These are phyloP conservation scores for Talaromyces sp. DNA, from an alignment of 2,329 filamentous ascomycete genomes.

Conservation along the genomic window DNA sequence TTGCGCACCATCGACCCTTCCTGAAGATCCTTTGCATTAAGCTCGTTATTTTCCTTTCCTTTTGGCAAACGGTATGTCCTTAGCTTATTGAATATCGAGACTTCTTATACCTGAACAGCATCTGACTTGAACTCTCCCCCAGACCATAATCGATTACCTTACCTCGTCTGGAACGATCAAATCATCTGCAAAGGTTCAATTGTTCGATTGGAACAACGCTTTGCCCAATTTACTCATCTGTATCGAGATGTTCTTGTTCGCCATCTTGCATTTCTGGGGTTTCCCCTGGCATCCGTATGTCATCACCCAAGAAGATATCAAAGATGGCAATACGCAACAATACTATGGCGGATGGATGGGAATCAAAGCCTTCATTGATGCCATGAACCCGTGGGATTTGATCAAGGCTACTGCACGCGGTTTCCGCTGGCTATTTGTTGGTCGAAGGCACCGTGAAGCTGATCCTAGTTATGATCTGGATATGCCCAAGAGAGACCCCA, in stretches of 20 bases:
- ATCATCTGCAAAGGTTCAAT: constrained; percentile 61
- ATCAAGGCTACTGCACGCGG: constrained; percentile 74
- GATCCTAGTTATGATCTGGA: constrained; percentile 27
- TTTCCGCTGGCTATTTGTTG: constrained; percentile 75
- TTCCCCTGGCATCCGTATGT: constrained; percentile 72
- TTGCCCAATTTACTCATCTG: constrained; percentile 74
- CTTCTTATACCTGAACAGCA: background rate
- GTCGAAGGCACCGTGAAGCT: constrained; percentile 51
- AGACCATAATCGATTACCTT: constrained; percentile 59
- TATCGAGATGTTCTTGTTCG: constrained; percentile 77
- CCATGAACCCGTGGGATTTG: constrained; percentile 76
- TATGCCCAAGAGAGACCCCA: constrained; percentile 9
- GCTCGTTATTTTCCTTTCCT: constrained; percentile 82
- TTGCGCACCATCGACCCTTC: constrained; percentile 68
- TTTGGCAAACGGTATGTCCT: constrained; percentile 64
- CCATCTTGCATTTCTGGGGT: constrained; percentile 74
- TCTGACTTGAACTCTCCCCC: background rate
- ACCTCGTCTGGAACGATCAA: constrained; percentile 63
- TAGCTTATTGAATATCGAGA: too few species aligned
- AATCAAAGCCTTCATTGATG: constrained; percentile 64
- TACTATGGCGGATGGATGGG: constrained; percentile 47
- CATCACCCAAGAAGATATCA: constrained; percentile 27
- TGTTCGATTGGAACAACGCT: constrained; percentile 73
- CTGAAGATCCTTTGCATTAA: constrained; percentile 80
- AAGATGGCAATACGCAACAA: constrained; percentile 33